Evolutionary conservation across 768 basidiomycete genomes (phyloP).

Genomic region (Antrodiella citrinella): DNA sequence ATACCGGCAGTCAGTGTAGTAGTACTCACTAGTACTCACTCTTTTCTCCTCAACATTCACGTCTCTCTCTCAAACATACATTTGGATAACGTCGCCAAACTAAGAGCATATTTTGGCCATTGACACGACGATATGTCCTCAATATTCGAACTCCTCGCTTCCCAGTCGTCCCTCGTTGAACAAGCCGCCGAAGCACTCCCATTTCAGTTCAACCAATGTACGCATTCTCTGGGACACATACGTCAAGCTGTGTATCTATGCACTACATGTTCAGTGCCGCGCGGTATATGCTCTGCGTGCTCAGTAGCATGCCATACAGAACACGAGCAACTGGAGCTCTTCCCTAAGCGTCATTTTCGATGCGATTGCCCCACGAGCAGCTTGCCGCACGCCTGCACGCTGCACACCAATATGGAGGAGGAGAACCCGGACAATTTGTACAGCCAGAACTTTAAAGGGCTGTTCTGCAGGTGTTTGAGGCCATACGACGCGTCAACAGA

Average conservation of each 20-base stretch:
- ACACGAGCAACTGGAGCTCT: slow-evolving; percentile 81
- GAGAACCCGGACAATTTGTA: slow-evolving; percentile 57
- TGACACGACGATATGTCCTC: too few species aligned
- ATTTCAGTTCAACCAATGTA: slow-evolving; percentile 35
- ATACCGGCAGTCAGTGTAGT: too few species aligned
- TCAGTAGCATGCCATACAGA: slow-evolving; percentile 82
- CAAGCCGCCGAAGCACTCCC: slow-evolving; percentile 36
- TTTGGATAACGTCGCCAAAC: too few species aligned
- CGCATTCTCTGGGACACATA: slow-evolving; percentile 28
- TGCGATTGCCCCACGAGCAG: slow-evolving; percentile 78
- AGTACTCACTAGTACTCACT: too few species aligned
- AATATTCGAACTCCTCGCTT: slow-evolving; percentile 21
- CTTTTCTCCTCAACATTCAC: too few species aligned
- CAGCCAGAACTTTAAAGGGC: slow-evolving; percentile 61
- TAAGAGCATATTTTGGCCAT: too few species aligned
- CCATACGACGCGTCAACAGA: slow-evolving; percentile 69
- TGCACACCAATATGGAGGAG: slow-evolving; percentile 47
- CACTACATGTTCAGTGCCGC: slow-evolving; percentile 55
- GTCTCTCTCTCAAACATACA: too few species aligned
- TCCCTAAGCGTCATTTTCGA: slow-evolving; percentile 75
- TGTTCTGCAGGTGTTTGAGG: slow-evolving; percentile 70
- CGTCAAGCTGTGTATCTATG: slow-evolving; percentile 82
- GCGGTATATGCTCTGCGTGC: slow-evolving; percentile 76
- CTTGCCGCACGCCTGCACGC: slow-evolving; percentile 52
- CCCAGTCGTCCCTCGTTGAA: slow-evolving; percentile 25